phyloP scores from a whole-genome alignment of 2,329 filamentous ascomycete genomes.

The Neophaeococcomyces mojaviensis region DNA sequence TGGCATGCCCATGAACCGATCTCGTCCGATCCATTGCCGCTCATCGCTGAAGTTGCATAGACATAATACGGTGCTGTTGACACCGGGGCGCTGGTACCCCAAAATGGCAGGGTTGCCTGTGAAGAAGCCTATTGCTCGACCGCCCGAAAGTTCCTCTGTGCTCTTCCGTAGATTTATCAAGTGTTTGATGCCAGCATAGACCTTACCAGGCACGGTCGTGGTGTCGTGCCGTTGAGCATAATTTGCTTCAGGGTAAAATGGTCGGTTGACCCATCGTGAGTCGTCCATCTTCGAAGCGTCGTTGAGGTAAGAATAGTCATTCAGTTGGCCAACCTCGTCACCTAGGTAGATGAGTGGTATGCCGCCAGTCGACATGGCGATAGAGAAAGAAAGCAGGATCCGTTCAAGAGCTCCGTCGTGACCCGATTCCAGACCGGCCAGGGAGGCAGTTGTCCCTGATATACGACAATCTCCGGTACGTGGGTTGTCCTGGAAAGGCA shows the following conservation, averaged over 20 bases:
- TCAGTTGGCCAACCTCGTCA: constrained; percentile 21
- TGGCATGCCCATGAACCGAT: constrained; percentile 21
- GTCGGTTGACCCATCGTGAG: constrained; percentile 20
- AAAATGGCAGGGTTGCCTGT: constrained; percentile 19
- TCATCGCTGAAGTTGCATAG: constrained; percentile 21
- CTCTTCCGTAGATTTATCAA: constrained; percentile 18
- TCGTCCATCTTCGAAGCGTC: constrained; percentile 21
- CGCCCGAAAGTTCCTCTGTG: constrained; percentile 18
- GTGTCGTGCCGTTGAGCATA: constrained; percentile 17
- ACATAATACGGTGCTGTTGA: constrained; percentile 15
- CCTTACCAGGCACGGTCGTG: constrained; percentile 15
- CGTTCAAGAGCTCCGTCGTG: constrained; percentile 20
- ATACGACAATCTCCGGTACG: constrained; percentile 21
- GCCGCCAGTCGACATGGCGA: constrained; percentile 21
- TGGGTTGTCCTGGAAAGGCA: constrained; percentile 21
- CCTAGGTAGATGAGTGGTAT: constrained; percentile 22
- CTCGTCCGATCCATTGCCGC: constrained; percentile 18
- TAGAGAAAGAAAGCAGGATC: constrained; percentile 18
- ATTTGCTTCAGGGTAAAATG: constrained; percentile 15
- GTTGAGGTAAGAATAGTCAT: constrained; percentile 22
- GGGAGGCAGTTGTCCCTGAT: constrained; percentile 19
- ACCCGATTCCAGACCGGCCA: constrained; percentile 19
- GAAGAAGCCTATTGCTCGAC: constrained; percentile 18
- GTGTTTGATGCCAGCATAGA: constrained; percentile 19
- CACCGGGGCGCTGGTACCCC: constrained; percentile 19